These are phyloP conservation scores for Centrapalus pauciflorus DNA, from an alignment of 129 eudicot genomes.

Conservation along the genomic window DNA sequence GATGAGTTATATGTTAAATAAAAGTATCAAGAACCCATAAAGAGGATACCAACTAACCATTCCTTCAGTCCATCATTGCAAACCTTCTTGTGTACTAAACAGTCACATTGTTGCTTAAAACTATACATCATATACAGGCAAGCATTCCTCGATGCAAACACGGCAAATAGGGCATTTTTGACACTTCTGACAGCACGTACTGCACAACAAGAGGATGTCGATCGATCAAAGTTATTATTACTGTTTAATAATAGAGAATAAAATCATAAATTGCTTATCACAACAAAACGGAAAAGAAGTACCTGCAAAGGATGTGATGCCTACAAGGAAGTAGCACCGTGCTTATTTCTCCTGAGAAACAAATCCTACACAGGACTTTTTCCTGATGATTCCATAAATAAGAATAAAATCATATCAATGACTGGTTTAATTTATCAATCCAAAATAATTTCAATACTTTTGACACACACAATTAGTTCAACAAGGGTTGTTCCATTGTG, in stretches of 20 bases:
- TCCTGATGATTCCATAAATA: slow-evolving; percentile 46
- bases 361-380: slow-evolving; percentile 74
- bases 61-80: background rate
- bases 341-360: slow-evolving; percentile 80
- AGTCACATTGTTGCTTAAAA: background rate
- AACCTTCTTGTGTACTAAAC: background rate
- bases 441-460: background rate
- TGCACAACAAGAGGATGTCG: slow-evolving; percentile 26
- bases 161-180: slow-evolving; percentile 86
- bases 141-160: slow-evolving; percentile 47
- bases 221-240: background rate
- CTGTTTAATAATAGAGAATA: background rate
- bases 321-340: slow-evolving; percentile 65
- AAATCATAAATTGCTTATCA: background rate
- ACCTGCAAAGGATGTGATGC: slow-evolving; percentile 75
- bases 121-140: slow-evolving; percentile 81
- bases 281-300: background rate
- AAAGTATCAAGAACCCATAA: too few relatives aligned
- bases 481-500: too few relatives aligned
- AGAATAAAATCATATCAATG: background rate
- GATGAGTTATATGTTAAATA: too few relatives aligned
- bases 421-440: background rate
- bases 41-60: background rate
- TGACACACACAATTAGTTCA: background rate
- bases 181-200: slow-evolving; percentile 72